Conservation (phyloP, 2,329 filamentous ascomycete genomes). For the Aspergillus nomiae region DNA sequence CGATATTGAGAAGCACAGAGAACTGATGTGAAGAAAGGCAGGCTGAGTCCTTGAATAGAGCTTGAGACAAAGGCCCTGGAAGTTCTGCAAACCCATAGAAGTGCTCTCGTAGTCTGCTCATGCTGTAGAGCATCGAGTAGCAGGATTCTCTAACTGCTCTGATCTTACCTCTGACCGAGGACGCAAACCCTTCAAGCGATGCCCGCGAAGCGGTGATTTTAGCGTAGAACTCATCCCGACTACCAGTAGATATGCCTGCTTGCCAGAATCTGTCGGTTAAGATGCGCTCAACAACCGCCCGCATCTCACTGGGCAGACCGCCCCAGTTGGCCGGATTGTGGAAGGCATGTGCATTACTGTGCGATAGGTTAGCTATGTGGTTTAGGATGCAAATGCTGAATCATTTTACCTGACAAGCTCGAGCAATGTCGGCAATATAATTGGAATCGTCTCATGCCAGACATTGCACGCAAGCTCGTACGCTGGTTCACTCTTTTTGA, state of each 20-base stretch:
- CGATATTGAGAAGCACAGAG: slow-evolving; percentile 87
- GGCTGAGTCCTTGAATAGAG: slow-evolving; percentile 79
- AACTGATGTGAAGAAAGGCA: slow-evolving; percentile 89
- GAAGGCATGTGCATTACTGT: slow-evolving; percentile 83
- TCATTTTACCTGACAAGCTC: slow-evolving; percentile 70
- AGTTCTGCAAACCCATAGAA: slow-evolving; percentile 92
- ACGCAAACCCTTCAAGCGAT: slow-evolving; percentile 91
- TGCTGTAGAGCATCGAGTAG: slow-evolving; percentile 91
- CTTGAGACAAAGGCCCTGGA: slow-evolving; percentile 77
- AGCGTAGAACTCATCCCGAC: slow-evolving; percentile 94
- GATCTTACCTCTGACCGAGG: slow-evolving; percentile 85
- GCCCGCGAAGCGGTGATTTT: slow-evolving; percentile 84
- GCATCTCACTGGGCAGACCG: slow-evolving; percentile 73
- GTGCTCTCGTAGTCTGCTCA: slow-evolving; percentile 81
- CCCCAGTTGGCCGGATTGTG: slow-evolving; percentile 86
- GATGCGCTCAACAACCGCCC: slow-evolving; percentile 74
- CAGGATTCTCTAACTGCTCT: slow-evolving; percentile 88
- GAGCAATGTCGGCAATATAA: slow-evolving; percentile 82
- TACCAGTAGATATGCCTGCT: slow-evolving; percentile 92
- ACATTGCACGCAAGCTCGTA: slow-evolving; percentile 76
- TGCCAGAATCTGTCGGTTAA: slow-evolving; percentile 98
- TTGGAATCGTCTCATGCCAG: slow-evolving; percentile 82
- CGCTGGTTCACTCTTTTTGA: slow-evolving; percentile 71
- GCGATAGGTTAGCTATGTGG: slow-evolving; percentile 14
- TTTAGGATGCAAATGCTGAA: neutral